Conservation (phyloP, 148 eudicot genomes). For the Talinum fruticosum region DNA sequence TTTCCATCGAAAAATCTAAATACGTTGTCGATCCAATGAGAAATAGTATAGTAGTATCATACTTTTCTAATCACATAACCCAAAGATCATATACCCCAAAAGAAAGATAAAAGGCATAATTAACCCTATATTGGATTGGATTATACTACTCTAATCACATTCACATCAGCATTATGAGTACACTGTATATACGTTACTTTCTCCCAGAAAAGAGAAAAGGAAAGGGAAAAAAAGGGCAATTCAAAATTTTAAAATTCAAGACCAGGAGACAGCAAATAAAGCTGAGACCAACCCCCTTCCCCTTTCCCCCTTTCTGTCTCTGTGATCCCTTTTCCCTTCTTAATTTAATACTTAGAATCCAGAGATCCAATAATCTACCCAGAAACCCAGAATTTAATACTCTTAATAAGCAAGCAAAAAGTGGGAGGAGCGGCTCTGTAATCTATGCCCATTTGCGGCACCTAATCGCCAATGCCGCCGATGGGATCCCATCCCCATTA, state of each 20-base stretch:
- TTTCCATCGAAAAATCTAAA: no score
- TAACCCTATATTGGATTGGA: not conserved
- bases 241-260: slow-evolving; percentile 24
- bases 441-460: slow-evolving; percentile 15
- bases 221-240: not conserved
- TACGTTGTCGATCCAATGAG: no score
- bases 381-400: slow-evolving; percentile 12
- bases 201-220: slow-evolving; percentile 6
- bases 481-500: slow-evolving; percentile 12
- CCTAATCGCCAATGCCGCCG: not conserved
- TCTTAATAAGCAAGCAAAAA: slow-evolving; percentile 7
- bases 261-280: slow-evolving; percentile 26
- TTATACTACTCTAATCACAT: not conserved
- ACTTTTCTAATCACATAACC: no score
- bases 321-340: not conserved
- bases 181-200: slow-evolving; percentile 27
- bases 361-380: slow-evolving; percentile 24
- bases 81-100: no score
- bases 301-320: not conserved
- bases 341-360: not conserved
- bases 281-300: not conserved
- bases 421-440: slow-evolving; percentile 2
- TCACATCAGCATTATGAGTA: slow-evolving; percentile 18
- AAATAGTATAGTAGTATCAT: no score
- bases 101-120: not conserved